Conservation (phyloP, 805 yeast genomes). For the Blastobotrys americana region DNA sequence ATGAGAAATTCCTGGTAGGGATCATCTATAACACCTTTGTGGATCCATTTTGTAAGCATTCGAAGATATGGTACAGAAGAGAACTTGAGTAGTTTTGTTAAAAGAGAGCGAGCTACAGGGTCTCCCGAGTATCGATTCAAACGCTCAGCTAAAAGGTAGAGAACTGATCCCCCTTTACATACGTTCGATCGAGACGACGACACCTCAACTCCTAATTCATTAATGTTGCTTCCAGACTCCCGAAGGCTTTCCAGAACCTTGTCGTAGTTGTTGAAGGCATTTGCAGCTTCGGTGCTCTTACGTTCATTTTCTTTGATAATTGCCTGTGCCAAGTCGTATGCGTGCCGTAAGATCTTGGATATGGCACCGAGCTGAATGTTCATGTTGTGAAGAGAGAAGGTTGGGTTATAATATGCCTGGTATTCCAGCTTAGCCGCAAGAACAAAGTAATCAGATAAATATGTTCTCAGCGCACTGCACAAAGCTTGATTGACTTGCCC, state of each 20-base stretch:
- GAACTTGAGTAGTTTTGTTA: slow-evolving; percentile 45
- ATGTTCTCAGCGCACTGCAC: slow-evolving; percentile 49
- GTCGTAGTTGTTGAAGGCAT: slow-evolving; percentile 33
- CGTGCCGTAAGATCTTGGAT: slow-evolving; percentile 40
- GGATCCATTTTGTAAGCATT: slow-evolving; percentile 76
- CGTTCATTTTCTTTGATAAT: slow-evolving; percentile 36
- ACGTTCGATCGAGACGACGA: slow-evolving; percentile 20
- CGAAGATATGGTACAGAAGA: slow-evolving; percentile 56
- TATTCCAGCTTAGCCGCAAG: slow-evolving; percentile 40
- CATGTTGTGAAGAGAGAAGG: slow-evolving; percentile 53
- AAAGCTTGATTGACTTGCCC: slow-evolving; percentile 74
- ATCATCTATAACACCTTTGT: slow-evolving; percentile 65
- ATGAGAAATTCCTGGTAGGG: slow-evolving; percentile 78
- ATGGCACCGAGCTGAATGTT: slow-evolving; percentile 42
- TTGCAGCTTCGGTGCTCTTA: slow-evolving; percentile 29
- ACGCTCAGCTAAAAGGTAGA: slow-evolving; percentile 54
- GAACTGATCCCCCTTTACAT: slow-evolving; percentile 67
- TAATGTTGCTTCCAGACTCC: slow-evolving; percentile 14
- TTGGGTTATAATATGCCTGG: slow-evolving; percentile 41
- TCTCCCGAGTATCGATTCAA: slow-evolving; percentile 62
- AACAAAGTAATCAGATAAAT: slow-evolving; percentile 32
- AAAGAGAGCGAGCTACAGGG: slow-evolving; percentile 43
- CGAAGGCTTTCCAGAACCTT: slow-evolving; percentile 38
- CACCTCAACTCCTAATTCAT: slow-evolving; percentile 10
- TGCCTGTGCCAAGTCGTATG: slow-evolving; percentile 49